phyloP scores from a whole-genome alignment of 2,329 filamentous ascomycete species.

The Trichoderma brevicompactum region DNA sequence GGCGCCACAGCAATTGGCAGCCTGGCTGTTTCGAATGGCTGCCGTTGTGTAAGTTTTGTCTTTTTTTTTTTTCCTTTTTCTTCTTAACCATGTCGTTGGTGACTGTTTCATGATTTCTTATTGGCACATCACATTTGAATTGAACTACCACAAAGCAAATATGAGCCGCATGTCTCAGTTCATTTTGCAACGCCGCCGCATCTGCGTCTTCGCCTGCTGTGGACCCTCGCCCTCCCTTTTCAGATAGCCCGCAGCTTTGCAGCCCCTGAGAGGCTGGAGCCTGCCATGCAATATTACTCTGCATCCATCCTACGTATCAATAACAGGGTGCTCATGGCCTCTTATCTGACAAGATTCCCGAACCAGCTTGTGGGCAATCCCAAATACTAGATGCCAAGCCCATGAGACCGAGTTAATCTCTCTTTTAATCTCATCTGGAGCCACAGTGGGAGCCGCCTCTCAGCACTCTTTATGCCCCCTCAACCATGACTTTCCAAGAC shows the following conservation, averaged over 20 bases:
- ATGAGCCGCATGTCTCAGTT: constrained; percentile 3
- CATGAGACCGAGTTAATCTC: not conserved
- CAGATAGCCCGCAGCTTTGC: not conserved
- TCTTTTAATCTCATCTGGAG: not conserved
- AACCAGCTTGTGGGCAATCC: not conserved
- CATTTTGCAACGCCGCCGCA: not conserved
- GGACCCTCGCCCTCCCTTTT: not conserved
- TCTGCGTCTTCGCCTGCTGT: not conserved
- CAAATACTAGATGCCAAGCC: constrained; percentile 3
- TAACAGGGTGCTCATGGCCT: not conserved
- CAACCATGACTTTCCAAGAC: constrained; percentile 9
- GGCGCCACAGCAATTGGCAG: constrained; percentile 5
- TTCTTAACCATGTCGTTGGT: not conserved
- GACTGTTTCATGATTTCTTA: not conserved
- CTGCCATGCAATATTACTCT: not conserved
- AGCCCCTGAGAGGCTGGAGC: constrained; percentile 11
- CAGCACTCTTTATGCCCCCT: not conserved
- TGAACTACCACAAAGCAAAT: not conserved
- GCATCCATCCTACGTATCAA: not conserved
- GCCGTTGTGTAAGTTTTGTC: not conserved
- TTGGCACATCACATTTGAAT: not conserved
- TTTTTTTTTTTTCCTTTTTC: not conserved
- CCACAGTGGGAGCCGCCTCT: not conserved
- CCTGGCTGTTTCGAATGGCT: not conserved
- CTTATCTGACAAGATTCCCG: not conserved